Base-by-base conservation (phyloP, 495 filamentous ascomycete species). In the Aspergillus ostianus region DNA sequence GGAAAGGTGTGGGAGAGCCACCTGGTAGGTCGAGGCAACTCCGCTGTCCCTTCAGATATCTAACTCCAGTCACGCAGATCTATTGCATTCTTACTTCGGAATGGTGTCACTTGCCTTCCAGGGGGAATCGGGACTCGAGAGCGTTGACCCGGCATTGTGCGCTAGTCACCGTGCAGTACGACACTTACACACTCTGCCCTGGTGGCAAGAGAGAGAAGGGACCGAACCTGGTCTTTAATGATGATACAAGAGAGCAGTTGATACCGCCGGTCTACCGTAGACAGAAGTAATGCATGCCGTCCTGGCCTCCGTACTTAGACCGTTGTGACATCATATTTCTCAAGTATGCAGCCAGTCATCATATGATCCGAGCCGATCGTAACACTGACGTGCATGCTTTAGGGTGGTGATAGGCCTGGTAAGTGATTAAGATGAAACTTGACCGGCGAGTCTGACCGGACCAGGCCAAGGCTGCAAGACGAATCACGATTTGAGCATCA, bases 21-120 rank as follows among this genome's bases (percentile, higher is more conserved):
- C 94, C 94, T 51, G 84, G 84, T 85, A 70, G 64, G 77, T 19
- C 53, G 15, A 53, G 30, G 10, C 29, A 21, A 23, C 21, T 50
- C 47, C 51, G 20, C 20, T 55, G 4, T 30, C n/a, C 13, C 23
- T 19, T 26, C n/a, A 6, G 17, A 12, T 21, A 21, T 21, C 62
- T 63, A 17, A 56, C 63, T 56, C 32, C 46, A 30, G 17, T n/a
- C 54, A 8, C 45, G 36, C 49, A 77, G 94, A 98, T 74, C 82
- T 97, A 26, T 87, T 96, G 63, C 94, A 98, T 66, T 89, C 88
- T 1, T 96, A 90, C 71, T 85, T 98, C 54, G 94, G 93, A 4
- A 82, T 98, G 44, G 86, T 92, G 0, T 86, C 87, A 4, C 75
- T 98, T 21, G 86, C 85, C 0, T 82, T 84, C 15, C 82, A 91